Percentiles rank a stretch among this genome's conserved stretches.
phyloP scores from a whole-genome alignment of 805 yeast species.

The Ogataea pini region DNA sequence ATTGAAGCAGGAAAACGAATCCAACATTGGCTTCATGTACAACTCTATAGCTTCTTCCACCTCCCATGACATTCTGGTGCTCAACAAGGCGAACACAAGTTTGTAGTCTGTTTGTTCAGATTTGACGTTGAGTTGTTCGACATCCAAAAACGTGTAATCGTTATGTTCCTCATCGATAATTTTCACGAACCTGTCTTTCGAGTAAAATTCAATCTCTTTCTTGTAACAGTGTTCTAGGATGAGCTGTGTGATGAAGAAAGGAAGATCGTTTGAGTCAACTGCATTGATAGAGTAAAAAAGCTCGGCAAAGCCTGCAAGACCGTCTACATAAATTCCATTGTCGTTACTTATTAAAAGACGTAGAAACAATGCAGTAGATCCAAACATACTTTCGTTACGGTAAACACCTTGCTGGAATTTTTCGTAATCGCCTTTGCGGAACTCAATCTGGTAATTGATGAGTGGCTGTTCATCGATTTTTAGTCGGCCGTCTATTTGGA shows the following conservation, averaged over 20 bases:
- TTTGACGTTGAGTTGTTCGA: slow-evolving; percentile 6
- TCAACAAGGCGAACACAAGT: slow-evolving; percentile 18
- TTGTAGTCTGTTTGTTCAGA: slow-evolving; percentile 1
- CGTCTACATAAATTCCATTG: slow-evolving; percentile 34
- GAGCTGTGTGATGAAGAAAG: slow-evolving; percentile 48
- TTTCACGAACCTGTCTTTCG: slow-evolving; percentile 26
- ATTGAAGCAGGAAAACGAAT: slow-evolving; percentile 9
- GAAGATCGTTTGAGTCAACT: slow-evolving; percentile 50
- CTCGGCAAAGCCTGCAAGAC: slow-evolving; percentile 25
- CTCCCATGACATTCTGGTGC: slow-evolving; percentile 20
- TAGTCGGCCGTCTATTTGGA: slow-evolving; percentile 46
- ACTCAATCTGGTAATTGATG: slow-evolving; percentile 24
- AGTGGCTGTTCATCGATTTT: slow-evolving; percentile 23
- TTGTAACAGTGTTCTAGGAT: slow-evolving; percentile 32
- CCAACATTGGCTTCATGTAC: slow-evolving; percentile 14
- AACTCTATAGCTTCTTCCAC: slow-evolving; percentile 20
- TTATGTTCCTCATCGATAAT: slow-evolving; percentile 1
- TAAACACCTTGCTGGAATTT: slow-evolving; percentile 7
- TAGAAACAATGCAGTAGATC: slow-evolving; percentile 23
- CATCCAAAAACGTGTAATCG: slow-evolving; percentile 14
- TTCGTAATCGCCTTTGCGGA: slow-evolving; percentile 18
- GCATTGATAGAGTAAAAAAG: slow-evolving; percentile 39
- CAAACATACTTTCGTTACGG: slow-evolving; percentile 9
- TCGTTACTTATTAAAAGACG: slow-evolving; percentile 20
- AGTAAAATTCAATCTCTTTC: slow-evolving; percentile 29